Evolutionary conservation across 192 early-diverging fungal species (phyloP).

Genomic region (Linnemannia hyalina): DNA sequence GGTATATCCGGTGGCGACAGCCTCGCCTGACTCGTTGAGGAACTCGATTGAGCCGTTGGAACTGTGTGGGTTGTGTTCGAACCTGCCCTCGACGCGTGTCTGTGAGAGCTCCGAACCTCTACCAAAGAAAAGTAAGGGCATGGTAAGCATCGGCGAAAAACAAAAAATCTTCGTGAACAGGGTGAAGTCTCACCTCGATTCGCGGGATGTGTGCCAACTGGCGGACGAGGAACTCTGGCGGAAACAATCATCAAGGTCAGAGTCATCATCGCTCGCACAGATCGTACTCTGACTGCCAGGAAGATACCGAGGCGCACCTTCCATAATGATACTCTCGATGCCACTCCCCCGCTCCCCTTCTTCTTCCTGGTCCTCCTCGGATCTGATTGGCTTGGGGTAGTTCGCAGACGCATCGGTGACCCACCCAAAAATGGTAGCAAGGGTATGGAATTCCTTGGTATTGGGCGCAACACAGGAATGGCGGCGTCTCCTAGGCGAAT

Average conservation of each 20-base stretch:
- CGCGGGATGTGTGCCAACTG: slow-evolving; percentile 12
- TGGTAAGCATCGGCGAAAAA: not conserved
- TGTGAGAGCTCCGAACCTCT: not conserved
- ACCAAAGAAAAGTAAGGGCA: not conserved
- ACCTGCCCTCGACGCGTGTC: not conserved
- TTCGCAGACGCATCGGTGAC: slow-evolving; percentile 23
- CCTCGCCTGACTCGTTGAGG: not conserved
- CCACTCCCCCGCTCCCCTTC: not conserved
- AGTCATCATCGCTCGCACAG: slow-evolving; percentile 34
- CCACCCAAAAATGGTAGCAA: slow-evolving; percentile 64
- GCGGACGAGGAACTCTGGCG: not conserved
- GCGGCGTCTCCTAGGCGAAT: slow-evolving; percentile 44
- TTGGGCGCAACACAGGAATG: slow-evolving; percentile 59
- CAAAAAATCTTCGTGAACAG: no score
- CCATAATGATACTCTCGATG: not conserved
- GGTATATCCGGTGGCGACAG: not conserved
- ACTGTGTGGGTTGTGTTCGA: not conserved
- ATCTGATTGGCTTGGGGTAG: slow-evolving; percentile 8
- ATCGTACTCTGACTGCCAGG: not conserved
- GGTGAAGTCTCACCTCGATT: slow-evolving; percentile 14
- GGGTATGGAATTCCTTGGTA: slow-evolving; percentile 53
- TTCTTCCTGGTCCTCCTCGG: not conserved
- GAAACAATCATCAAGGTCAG: slow-evolving; percentile 3
- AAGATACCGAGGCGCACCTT: not conserved
- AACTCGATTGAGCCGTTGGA: slow-evolving; percentile 13